A percentile compares a stretch with the other conserved stretches of the same genome.
These are phyloP conservation scores for Thalia dealbata DNA, from an alignment of 176 grass and related monocot species.

Conservation along the genomic window DNA sequence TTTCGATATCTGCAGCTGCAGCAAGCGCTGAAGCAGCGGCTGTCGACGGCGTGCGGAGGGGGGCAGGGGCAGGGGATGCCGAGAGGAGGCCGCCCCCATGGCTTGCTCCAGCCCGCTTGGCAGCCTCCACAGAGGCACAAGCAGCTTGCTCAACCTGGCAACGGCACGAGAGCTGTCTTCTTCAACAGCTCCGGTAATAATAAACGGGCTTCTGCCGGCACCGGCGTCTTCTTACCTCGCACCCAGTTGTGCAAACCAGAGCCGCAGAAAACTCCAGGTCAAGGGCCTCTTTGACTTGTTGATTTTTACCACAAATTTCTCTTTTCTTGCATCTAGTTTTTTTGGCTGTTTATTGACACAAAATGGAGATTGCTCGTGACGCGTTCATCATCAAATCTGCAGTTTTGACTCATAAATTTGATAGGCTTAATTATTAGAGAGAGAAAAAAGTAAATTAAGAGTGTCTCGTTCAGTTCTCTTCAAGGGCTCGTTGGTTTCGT, in stretches of 20 bases:
- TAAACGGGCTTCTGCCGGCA: not conserved
- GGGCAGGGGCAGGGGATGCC: not conserved
- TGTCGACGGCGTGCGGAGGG: not conserved
- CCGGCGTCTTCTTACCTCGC: constrained; percentile 1
- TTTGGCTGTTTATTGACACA: no score
- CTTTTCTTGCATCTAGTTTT: no score
- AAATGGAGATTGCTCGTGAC: no score
- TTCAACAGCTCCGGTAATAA: not conserved
- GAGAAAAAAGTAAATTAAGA: no score
- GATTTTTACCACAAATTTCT: not conserved
- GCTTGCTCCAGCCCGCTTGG: not conserved
- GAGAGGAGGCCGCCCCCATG: not conserved
- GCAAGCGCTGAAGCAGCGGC: not conserved
- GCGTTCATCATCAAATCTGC: no score
- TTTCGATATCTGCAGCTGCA: not conserved
- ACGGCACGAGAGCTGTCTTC: not conserved
- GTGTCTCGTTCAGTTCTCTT: no score
- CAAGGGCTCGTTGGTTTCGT: no score
- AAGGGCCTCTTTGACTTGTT: not conserved
- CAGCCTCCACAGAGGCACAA: not conserved
- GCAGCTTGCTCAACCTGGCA: not conserved
- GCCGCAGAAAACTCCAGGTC: not conserved
- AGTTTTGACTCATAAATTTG: no score
- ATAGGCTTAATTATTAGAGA: no score
- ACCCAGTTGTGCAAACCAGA: not conserved